Conservation (phyloP, 1,284 basidiomycete species). For the Malassezia slooffiae region DNA sequence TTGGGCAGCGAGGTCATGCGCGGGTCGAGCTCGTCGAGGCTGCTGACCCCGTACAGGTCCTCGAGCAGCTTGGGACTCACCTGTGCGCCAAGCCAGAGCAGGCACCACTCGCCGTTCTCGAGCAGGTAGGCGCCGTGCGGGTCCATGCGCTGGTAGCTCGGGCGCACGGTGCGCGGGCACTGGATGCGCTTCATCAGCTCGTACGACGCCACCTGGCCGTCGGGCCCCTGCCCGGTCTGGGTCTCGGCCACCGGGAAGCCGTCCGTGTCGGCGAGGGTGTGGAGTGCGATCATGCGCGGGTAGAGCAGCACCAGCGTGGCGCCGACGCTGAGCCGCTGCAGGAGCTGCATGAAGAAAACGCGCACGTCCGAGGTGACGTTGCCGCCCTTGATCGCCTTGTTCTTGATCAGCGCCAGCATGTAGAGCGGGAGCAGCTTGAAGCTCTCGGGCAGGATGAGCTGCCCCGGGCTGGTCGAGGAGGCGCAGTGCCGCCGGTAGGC, state of each 20-base stretch:
- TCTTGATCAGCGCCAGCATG: slow-evolving; percentile 73
- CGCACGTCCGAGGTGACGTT: slow-evolving; percentile 86
- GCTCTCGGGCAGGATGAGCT: slow-evolving; percentile 86
- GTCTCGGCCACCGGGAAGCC: slow-evolving; percentile 54
- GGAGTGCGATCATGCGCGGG: slow-evolving; percentile 76
- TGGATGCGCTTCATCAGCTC: slow-evolving; percentile 52
- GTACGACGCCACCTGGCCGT: slow-evolving; percentile 49
- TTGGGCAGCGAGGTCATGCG: slow-evolving; percentile 63
- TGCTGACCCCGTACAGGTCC: slow-evolving; percentile 77
- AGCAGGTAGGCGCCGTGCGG: slow-evolving; percentile 81
- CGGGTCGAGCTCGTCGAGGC: slow-evolving; percentile 62
- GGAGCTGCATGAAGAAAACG: slow-evolving; percentile 68
- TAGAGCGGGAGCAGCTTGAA: slow-evolving; percentile 82
- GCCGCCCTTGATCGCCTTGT: slow-evolving; percentile 75
- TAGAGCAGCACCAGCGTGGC: slow-evolving; percentile 71
- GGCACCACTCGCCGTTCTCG: slow-evolving; percentile 79
- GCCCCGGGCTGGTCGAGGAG: slow-evolving; percentile 64
- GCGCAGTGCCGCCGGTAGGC: slow-evolving; percentile 88
- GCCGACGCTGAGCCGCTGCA: slow-evolving; percentile 62
- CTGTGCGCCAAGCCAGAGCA: slow-evolving; percentile 80
- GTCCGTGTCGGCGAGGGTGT: slow-evolving; percentile 64
- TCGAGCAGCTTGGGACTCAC: slow-evolving; percentile 69
- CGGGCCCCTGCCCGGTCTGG: slow-evolving; percentile 44
- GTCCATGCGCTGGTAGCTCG: slow-evolving; percentile 78
- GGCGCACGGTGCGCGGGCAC: slow-evolving; percentile 66